Percentiles rank a stretch among this genome's conserved stretches.
Evolutionary conservation across 805 yeast species (phyloP).

Genomic region (Saccharomycopsis vini): DNA sequence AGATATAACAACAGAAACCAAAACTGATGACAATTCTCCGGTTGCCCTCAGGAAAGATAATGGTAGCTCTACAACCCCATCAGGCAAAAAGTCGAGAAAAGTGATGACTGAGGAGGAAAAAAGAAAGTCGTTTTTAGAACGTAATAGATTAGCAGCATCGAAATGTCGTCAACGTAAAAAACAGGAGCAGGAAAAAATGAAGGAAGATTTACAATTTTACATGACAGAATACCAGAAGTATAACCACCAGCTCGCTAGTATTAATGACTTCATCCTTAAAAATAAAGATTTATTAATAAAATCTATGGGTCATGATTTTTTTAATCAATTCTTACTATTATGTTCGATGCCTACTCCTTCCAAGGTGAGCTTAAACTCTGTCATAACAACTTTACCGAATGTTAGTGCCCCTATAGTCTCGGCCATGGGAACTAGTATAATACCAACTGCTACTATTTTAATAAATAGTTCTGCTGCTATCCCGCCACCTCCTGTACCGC

Average conservation of each 20-base stretch:
- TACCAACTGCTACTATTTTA: no score
- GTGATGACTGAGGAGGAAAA: conserved; percentile 65
- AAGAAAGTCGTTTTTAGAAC: conserved; percentile 68
- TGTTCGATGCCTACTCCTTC: no score
- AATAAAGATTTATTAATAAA: conserved; percentile 44
- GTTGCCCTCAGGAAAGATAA: no score
- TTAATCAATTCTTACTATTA: no score
- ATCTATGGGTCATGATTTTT: conserved; percentile 39
- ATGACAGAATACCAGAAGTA: conserved; percentile 63
- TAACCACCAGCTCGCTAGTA: no score
- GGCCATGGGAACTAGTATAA: no score
- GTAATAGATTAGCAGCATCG: conserved; percentile 91
- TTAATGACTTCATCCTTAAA: no score
- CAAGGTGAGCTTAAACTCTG: no score
- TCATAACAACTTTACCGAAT: no score
- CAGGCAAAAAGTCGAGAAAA: conserved; percentile 34
- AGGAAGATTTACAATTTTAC: conserved; percentile 64
- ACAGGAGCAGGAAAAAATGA: conserved; percentile 76
- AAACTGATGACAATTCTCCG: neutral
- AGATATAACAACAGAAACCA: neutral
- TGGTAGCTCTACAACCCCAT: conserved; percentile 9
- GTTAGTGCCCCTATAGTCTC: no score
- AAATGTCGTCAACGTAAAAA: conserved; percentile 94
- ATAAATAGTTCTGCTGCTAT: no score
- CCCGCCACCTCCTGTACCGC: no score